Evolutionary conservation across 495 filamentous ascomycete genomes (phyloP), one percentile per base, ranked within the genome.

Genomic region (Hypoxylon fuscum): DNA sequence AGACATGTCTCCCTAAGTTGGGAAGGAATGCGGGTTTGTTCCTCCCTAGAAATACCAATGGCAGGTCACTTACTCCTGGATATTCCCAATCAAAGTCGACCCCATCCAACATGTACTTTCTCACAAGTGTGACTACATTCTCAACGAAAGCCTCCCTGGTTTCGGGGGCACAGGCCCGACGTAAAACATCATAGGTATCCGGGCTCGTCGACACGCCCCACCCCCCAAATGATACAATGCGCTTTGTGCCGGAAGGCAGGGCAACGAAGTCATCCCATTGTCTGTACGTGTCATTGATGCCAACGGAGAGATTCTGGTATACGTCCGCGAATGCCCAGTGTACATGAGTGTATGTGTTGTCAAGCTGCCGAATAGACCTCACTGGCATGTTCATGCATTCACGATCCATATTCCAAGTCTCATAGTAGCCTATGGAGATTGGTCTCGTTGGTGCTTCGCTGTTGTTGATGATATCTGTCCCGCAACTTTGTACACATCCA

Each of bases 51-150:
- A n/a, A n/a, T n/a, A n/a, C n/a, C n/a, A n/a, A n/a, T n/a, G n/a
- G n/a, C n/a, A n/a, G n/a, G n/a, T n/a, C n/a, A 37, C 57, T 69
- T 41, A 48, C 52, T 4, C 69, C 71, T 1, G 77, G 77, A 29
- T 78, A 76, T 41, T 76, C 74, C 74, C 74, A 76, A 55, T 76
- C 74, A 22, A 74, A 31, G 52, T 75, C 71, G 12, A 72, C 41
- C 3, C 75, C 73, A 40, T 79, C 77, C 0, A 80, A n/a, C n/a
- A n/a, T n/a, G n/a, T 53, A 22, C 43, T 38, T 15, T 75, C n/a
- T 61, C 5, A 59, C 62, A 21, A 76, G 61, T 0, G 45, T 63
- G 4, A 55, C 31, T 0, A 68, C 53, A 34, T 76, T 72, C 4
- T 52, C 68, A 7, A 7, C 32, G 3, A 70, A 46, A 40, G 32